phyloP scores from a whole-genome alignment of 805 yeast genomes.

The Candida alai region DNA sequence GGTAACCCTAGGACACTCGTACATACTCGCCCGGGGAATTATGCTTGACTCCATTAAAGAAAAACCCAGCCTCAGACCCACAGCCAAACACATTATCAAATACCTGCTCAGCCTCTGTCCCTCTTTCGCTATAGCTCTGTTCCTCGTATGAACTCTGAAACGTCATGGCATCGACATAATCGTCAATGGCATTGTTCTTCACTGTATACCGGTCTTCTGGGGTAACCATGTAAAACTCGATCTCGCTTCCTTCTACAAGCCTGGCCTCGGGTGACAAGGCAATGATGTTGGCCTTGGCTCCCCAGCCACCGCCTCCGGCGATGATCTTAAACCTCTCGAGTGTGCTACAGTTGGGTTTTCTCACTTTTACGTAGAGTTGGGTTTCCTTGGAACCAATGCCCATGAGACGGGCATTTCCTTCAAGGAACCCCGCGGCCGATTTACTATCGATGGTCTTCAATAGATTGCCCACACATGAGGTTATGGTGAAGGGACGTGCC shows the following conservation, averaged over 20 bases:
- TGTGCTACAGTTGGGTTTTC: conserved; percentile 8
- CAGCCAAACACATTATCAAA: conserved; percentile 24
- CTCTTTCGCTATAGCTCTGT: conserved; percentile 16
- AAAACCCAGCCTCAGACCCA: conserved; percentile 32
- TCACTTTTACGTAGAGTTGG: conserved; percentile 35
- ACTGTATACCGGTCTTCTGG: conserved; percentile 26
- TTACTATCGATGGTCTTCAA: conserved; percentile 50
- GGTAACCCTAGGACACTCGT: not conserved
- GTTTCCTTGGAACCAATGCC: conserved; percentile 40
- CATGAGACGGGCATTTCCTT: conserved; percentile 40
- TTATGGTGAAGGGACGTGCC: conserved; percentile 34
- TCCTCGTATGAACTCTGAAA: conserved; percentile 35
- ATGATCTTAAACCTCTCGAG: conserved; percentile 46
- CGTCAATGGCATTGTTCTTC: conserved; percentile 9
- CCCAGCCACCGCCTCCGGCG: conserved; percentile 81
- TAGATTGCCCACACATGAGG: conserved; percentile 54
- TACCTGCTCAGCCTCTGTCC: not conserved
- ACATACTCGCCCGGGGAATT: conserved; percentile 27
- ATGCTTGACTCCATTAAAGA: conserved; percentile 22
- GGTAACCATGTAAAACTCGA: conserved; percentile 45
- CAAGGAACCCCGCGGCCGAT: conserved; percentile 58
- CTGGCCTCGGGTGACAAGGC: conserved; percentile 59
- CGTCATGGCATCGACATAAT: conserved; percentile 9
- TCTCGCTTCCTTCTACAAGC: conserved; percentile 39
- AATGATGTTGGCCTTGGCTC: conserved; percentile 61